Conservation (phyloP, 2,329 filamentous ascomycete genomes). For the Pseudocercospora fijiensis region DNA sequence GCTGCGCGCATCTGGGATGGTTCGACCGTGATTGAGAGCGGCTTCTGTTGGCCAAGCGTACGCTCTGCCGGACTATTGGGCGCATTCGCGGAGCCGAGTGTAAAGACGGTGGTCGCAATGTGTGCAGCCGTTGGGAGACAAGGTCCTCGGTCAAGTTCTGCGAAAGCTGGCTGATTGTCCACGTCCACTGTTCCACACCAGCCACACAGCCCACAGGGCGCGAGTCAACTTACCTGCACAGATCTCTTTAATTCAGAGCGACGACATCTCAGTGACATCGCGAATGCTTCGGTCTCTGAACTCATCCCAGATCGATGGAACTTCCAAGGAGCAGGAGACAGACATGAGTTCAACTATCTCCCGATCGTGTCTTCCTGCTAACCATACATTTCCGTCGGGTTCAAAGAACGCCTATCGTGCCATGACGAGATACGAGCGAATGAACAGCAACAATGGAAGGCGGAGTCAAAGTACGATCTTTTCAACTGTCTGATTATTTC, state of each 20-base stretch:
- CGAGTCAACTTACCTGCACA: neutral
- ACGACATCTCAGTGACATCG: no score
- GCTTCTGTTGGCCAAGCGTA: slow-evolving; percentile 31
- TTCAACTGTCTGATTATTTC: neutral
- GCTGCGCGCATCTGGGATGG: slow-evolving; percentile 6
- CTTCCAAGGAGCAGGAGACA: neutral
- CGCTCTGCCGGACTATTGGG: slow-evolving; percentile 35
- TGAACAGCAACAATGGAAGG: no score
- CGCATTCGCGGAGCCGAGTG: slow-evolving; percentile 29
- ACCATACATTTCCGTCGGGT: neutral
- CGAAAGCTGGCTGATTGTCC: neutral
- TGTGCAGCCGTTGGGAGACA: neutral
- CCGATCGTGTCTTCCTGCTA: neutral
- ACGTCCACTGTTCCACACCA: neutral
- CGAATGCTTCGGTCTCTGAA: no score
- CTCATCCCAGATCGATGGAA: neutral
- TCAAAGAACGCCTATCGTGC: neutral
- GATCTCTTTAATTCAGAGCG: no score
- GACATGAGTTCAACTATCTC: neutral
- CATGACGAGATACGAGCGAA: neutral
- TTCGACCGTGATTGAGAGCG: slow-evolving; percentile 23
- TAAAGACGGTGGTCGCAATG: neutral
- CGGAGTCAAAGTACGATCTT: neutral
- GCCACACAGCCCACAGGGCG: neutral
- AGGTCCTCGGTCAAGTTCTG: neutral